A percentile compares a stretch with the other conserved stretches of the same genome.
phyloP scores from a whole-genome alignment of 805 yeast species.

The Maudiozyma saulgeensis region DNA sequence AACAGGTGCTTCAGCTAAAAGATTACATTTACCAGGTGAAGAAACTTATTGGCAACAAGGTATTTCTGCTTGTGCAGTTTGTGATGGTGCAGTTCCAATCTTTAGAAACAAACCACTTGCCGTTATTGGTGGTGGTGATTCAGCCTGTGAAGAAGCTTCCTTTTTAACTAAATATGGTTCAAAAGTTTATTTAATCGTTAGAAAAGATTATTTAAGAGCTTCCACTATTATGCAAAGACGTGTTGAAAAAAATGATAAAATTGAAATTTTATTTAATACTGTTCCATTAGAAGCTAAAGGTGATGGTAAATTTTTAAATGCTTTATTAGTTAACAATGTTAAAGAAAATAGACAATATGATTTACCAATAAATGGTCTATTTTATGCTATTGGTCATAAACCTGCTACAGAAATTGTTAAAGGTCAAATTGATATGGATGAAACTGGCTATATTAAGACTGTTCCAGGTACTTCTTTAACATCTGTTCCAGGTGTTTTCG shows the following conservation, averaged over 20 bases:
- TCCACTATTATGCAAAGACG: conserved; percentile 96
- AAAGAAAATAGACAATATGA: conserved; percentile 61
- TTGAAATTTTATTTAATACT: conserved; percentile 83
- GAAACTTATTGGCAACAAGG: conserved; percentile 98
- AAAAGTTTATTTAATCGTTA: conserved; percentile 84
- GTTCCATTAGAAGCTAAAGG: conserved; percentile 86
- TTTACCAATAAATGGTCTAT: conserved; percentile 77
- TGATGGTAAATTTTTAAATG: conserved; percentile 71
- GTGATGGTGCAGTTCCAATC: conserved; percentile 99
- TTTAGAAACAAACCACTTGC: conserved; percentile 97
- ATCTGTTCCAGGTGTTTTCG: conserved; percentile 83
- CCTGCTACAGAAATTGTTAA: conserved; percentile 85
- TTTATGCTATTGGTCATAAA: conserved; percentile 95
- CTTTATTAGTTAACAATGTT: conserved; percentile 58
- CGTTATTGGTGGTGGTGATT: conserved; percentile 98
- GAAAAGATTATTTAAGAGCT: conserved; percentile 92
- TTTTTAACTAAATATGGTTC: conserved; percentile 97
- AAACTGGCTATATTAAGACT: conserved; percentile 79
- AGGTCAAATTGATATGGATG: conserved; percentile 76
- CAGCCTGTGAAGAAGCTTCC: conserved; percentile 98
- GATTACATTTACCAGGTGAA: conserved; percentile 91
- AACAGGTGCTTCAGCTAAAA: conserved; percentile 97
- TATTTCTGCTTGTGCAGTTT: conserved; percentile 98
- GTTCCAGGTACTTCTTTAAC: conserved; percentile 84
- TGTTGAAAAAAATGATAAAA: conserved; percentile 71